phyloP scores from a whole-genome alignment of 768 basidiomycete species.

The Mycena belliarum region DNA sequence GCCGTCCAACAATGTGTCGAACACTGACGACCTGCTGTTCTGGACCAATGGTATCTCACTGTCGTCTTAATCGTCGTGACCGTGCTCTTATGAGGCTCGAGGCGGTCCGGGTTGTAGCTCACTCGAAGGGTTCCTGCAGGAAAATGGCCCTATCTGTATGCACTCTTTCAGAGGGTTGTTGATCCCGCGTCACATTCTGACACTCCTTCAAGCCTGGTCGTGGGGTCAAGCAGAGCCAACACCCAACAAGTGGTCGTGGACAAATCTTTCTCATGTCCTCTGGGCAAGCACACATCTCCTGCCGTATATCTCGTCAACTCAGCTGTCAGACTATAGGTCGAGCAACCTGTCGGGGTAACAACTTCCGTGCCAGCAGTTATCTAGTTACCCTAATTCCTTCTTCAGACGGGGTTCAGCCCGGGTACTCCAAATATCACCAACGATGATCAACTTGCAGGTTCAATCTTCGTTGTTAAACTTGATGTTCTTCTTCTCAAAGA shows the following conservation, averaged over 20 bases:
- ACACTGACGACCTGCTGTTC: conserved; percentile 61
- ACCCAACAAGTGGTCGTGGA: conserved; percentile 67
- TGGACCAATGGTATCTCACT: conserved; percentile 49
- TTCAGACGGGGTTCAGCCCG: conserved; percentile 66
- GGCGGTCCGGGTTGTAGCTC: conserved; percentile 75
- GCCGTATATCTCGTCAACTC: neutral
- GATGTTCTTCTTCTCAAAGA: too few relatives aligned
- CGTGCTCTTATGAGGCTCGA: conserved; percentile 32
- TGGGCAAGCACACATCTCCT: conserved; percentile 36
- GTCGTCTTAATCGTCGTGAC: too few relatives aligned
- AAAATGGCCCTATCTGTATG: conserved; percentile 60
- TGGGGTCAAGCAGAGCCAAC: conserved; percentile 47
- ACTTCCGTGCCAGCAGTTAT: neutral
- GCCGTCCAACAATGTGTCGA: conserved; percentile 62
- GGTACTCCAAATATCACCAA: conserved; percentile 62
- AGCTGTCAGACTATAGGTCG: conserved; percentile 33
- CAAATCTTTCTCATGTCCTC: conserved; percentile 64
- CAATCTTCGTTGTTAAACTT: too few relatives aligned
- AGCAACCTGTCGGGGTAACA: conserved; percentile 67
- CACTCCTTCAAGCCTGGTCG: conserved; percentile 37
- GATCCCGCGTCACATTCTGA: neutral
- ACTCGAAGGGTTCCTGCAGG: conserved; percentile 65
- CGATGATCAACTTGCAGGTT: conserved; percentile 63
- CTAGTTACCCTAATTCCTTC: neutral
- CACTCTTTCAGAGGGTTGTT: conserved; percentile 15